These are phyloP conservation scores for Aciculosporium take DNA, from an alignment of 2,329 filamentous ascomycete genomes.

Conservation along the genomic window DNA sequence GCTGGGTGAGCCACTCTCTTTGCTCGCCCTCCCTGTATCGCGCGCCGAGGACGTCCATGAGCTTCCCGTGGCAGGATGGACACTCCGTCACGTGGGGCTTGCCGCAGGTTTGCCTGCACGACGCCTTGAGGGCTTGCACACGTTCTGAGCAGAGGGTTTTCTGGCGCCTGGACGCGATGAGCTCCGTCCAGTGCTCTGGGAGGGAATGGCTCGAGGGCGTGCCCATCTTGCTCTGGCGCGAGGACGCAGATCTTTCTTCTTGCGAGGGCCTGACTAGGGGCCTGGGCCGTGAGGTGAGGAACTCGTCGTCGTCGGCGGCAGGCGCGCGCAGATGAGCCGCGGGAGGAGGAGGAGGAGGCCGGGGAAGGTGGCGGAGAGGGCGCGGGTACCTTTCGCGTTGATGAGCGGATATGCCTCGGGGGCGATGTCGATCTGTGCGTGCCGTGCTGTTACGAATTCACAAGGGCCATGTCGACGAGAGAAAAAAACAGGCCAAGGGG, in stretches of 20 bases:
- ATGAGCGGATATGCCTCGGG: too few relatives aligned
- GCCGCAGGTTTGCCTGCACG: constrained; percentile 29
- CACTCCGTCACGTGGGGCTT: constrained; percentile 31
- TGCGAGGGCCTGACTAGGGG: not conserved
- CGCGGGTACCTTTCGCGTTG: too few relatives aligned
- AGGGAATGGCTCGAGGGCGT: constrained; percentile 14
- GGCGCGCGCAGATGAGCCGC: too few relatives aligned
- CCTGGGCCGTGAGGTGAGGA: not conserved
- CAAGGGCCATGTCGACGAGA: too few relatives aligned
- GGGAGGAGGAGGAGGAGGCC: not conserved
- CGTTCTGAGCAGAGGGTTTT: constrained; percentile 24
- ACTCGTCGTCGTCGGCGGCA: too few relatives aligned
- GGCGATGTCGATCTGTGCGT: too few relatives aligned
- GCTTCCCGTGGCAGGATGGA: constrained; percentile 30
- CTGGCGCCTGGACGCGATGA: constrained; percentile 19
- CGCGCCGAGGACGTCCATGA: constrained; percentile 30
- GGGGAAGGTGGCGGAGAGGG: too few relatives aligned
- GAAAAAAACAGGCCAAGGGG: too few relatives aligned
- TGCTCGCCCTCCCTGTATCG: constrained; percentile 21
- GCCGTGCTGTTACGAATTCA: too few relatives aligned
- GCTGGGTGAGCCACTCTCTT: constrained; percentile 37
- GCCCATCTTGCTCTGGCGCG: constrained; percentile 10
- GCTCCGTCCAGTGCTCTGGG: constrained; percentile 26
- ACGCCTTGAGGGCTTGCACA: constrained; percentile 26
- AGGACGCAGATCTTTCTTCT: not conserved